Conservation (phyloP, 2,329 filamentous ascomycete genomes). For the Cercospora berteroae region DNA sequence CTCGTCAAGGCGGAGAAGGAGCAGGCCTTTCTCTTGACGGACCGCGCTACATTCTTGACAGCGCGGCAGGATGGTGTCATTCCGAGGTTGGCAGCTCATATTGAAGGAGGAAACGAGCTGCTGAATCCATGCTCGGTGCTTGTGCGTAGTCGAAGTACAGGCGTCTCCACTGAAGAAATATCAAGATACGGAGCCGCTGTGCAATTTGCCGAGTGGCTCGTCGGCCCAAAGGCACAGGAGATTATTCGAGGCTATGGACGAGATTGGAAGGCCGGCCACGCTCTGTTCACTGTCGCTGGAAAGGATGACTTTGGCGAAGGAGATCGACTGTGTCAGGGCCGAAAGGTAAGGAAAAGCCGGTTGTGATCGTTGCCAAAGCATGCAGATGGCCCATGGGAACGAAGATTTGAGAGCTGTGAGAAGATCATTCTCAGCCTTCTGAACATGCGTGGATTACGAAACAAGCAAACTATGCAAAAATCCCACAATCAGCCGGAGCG, state of each 20-base stretch:
- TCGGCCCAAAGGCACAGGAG: slow-evolving; percentile 12
- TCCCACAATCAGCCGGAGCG: slow-evolving; percentile 2
- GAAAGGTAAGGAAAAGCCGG: neutral
- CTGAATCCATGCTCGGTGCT: slow-evolving; percentile 30
- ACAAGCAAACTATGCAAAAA: neutral
- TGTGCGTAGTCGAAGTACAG: neutral
- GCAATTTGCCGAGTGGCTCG: slow-evolving; percentile 26
- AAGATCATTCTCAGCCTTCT: neutral
- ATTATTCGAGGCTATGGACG: slow-evolving; percentile 22
- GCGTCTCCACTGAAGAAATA: neutral
- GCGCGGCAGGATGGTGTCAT: slow-evolving; percentile 23
- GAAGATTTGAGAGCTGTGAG: neutral
- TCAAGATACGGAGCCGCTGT: slow-evolving; percentile 3
- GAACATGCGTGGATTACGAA: neutral
- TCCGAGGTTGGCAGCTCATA: slow-evolving; percentile 11
- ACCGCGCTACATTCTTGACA: slow-evolving; percentile 29
- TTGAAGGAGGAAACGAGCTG: slow-evolving; percentile 24
- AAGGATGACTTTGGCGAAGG: slow-evolving; percentile 21
- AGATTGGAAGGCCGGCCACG: slow-evolving; percentile 19
- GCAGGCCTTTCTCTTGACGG: slow-evolving; percentile 26
- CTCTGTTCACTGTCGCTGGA: slow-evolving; percentile 22
- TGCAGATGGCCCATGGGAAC: neutral
- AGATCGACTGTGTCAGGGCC: slow-evolving; percentile 7
- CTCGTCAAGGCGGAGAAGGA: slow-evolving; percentile 22
- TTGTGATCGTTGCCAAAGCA: neutral